Evolutionary conservation across 2,329 filamentous ascomycete species (phyloP), one percentile per base, ranked within the genome.

Genomic region (Drechmeria coniospora): DNA sequence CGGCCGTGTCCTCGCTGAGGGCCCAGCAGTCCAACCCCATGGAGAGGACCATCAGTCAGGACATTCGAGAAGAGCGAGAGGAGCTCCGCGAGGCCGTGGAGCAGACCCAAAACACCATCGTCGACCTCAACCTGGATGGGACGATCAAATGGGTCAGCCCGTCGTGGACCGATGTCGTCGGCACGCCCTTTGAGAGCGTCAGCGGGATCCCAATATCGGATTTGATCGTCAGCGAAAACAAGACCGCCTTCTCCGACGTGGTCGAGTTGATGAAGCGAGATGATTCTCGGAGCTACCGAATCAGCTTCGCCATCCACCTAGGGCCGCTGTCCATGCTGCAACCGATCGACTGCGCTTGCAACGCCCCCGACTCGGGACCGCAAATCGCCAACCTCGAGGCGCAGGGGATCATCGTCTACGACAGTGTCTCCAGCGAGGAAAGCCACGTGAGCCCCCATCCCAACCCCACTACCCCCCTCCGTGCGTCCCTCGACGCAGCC

Each of bases 391-490:
- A 84, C 36, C 68, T 98, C 33, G 92, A 98, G 56, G 92, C 82
- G 6, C 90, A 98, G 54, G 90, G 90, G 14, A 98, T 98, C 46
- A 92, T 95, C 79, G 83, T 95, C 6, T 95, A 93, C 49, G 86
- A 95, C 50, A 74, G 79, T 35, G 70, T 79, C 9, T 81, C 83
- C 21, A 84, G 83, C 28, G 79, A 76, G 31, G 81, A 90, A 49
- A 90, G 82, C 45, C 87, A 95, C 63, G 83, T 92, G 68, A 63
- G 80, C n/a, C n/a, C n/a, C n/a, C n/a, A n/a, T n/a, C n/a, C n/a
- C n/a, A n/a, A n/a, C n/a, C n/a, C n/a, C n/a, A n/a, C 67, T 30
- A 31, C 25, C 15, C 23, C 4, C 11, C 13, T 12, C 2, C n/a
- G n/a, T n/a, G 5, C 7, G 4, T 28, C 7, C 22, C 16, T 5